Percentiles rank a stretch among this genome's conserved stretches.
Conservation (phyloP, 176 grass and related monocot genomes). For the Areca catechu region DNA sequence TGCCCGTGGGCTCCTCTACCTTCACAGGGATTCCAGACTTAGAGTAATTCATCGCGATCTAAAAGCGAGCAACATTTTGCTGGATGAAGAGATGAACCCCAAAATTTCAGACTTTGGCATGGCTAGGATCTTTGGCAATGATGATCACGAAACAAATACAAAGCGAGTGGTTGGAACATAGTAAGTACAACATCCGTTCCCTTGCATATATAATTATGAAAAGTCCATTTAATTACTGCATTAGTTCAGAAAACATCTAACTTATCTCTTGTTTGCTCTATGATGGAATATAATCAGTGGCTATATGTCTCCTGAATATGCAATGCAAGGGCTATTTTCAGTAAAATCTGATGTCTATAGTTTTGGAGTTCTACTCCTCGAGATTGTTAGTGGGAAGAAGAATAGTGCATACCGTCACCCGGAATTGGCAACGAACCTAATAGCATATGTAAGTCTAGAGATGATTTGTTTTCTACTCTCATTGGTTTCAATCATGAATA, state of each 20-base stretch:
- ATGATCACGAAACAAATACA: conserved; percentile 2
- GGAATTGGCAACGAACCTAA: neutral
- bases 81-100: conserved; percentile 13
- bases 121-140: conserved; percentile 15
- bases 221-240: neutral
- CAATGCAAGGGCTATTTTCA: conserved; percentile 15
- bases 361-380: conserved; percentile 5
- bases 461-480: neutral
- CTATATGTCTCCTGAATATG: conserved; percentile 18
- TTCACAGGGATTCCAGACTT: conserved; percentile 16
- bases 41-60: conserved; percentile 21
- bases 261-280: neutral
- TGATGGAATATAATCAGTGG: neutral
- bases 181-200: neutral
- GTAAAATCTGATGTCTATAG: conserved; percentile 16
- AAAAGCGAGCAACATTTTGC: conserved; percentile 13
- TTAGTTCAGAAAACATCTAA: neutral
- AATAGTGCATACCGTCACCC: conserved; percentile 1
- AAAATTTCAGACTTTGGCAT: conserved; percentile 18
- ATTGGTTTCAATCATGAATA: conserved; percentile 4
- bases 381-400: conserved; percentile 13
- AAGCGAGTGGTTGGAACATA: conserved; percentile 13
- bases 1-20: conserved; percentile 8
- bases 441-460: neutral
- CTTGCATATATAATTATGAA: neutral